phyloP scores from a whole-genome alignment of 257 asterid genomes.

The Solanum verrucosum region DNA sequence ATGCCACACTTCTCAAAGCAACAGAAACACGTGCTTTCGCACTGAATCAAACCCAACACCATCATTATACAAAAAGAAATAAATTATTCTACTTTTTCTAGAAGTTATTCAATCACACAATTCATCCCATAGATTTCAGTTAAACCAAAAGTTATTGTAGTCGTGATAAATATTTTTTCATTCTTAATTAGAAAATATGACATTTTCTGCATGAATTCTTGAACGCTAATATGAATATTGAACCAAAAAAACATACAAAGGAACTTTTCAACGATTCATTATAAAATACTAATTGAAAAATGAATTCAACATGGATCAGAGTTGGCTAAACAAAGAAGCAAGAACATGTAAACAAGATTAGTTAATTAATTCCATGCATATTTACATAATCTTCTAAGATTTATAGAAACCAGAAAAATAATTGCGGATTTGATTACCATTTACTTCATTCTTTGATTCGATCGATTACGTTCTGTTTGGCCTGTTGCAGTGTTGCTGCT shows the following conservation, averaged over 20 bases:
- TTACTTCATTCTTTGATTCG: conserved; percentile 26
- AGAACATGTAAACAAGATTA: background rate
- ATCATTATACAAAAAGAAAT: background rate
- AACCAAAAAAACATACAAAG: background rate
- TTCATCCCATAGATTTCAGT: too few relatives aligned
- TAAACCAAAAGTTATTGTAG: background rate
- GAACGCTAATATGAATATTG: too few relatives aligned
- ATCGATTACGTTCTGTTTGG: conserved; percentile 24
- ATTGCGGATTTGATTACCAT: background rate
- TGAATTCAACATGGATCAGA: background rate
- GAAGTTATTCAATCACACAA: background rate
- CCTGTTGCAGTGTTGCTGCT: conserved; percentile 11
- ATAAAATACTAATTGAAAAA: too few relatives aligned
- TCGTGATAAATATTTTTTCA: too few relatives aligned
- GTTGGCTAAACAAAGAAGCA: background rate
- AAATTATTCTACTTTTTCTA: background rate
- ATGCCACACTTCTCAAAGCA: background rate
- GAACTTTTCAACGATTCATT: background rate
- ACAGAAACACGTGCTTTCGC: background rate
- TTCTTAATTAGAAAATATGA: too few relatives aligned
- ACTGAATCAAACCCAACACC: background rate
- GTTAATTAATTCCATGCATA: background rate
- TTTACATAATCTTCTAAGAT: background rate
- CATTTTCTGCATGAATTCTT: too few relatives aligned
- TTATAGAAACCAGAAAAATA: background rate